Percentiles rank a stretch among this genome's conserved stretches.
These are phyloP conservation scores for Kodamaea fungicola DNA, from an alignment of 1,139 yeast genomes.

Conservation along the genomic window DNA sequence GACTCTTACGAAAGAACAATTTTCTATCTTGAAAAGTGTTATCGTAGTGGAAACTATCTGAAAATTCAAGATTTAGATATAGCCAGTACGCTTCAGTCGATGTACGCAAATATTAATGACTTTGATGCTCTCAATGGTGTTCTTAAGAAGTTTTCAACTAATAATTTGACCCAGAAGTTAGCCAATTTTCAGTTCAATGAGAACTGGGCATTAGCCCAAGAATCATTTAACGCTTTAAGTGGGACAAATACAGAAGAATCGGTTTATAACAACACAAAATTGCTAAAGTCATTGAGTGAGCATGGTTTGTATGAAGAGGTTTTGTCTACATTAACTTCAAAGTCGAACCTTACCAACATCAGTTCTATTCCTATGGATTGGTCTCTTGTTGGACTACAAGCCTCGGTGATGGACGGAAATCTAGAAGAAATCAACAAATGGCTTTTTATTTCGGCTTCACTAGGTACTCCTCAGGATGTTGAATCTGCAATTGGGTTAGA, in stretches of 20 bases:
- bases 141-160: slow-evolving; percentile 67
- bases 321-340: slow-evolving; percentile 30
- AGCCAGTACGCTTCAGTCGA: slow-evolving; percentile 59
- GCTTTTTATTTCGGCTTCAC: slow-evolving; percentile 38
- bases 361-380: slow-evolving; percentile 44
- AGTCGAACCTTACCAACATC: slow-evolving; percentile 21
- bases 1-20: slow-evolving; percentile 86
- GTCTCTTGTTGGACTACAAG: slow-evolving; percentile 68
- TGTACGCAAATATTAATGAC: slow-evolving; percentile 86
- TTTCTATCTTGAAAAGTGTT: slow-evolving; percentile 79
- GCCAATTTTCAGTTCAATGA: slow-evolving; percentile 81
- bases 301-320: slow-evolving; percentile 45
- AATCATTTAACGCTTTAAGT: slow-evolving; percentile 73
- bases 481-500: slow-evolving; percentile 59
- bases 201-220: slow-evolving; percentile 84
- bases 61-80: slow-evolving; percentile 35
- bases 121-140: slow-evolving; percentile 89
- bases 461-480: slow-evolving; percentile 45
- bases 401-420: slow-evolving; percentile 68
- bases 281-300: slow-evolving; percentile 37
- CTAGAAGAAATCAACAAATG: slow-evolving; percentile 52
- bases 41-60: slow-evolving; percentile 36
- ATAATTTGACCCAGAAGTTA: slow-evolving; percentile 67
- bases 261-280: slow-evolving; percentile 28
- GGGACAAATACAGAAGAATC: slow-evolving; percentile 27